Base-by-base conservation (phyloP, 2,329 filamentous ascomycete genomes). In the Fusarium sp. region DNA sequence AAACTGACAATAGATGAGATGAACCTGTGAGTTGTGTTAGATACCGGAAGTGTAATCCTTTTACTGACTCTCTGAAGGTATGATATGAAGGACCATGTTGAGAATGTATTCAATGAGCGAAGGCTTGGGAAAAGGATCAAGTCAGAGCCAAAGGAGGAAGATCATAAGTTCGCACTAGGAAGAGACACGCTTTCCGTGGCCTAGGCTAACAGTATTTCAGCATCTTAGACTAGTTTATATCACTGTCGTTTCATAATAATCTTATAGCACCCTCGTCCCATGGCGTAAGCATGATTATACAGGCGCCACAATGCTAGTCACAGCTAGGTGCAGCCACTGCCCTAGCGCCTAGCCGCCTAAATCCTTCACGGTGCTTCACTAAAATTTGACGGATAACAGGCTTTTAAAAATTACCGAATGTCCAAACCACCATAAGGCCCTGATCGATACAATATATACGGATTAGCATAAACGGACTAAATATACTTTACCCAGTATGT, bases 1-100 rank as follows among this genome's bases (percentile, higher is more conserved):
- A 62, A 62, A 18, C 1, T 62, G 5, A 62, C 59, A 1, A 62
- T 62, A 0, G 50, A 62, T 44, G 59, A 62, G 20, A 62, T 62
- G 50, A 62, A 62, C 18, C 13, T 24, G 59, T 56, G 13, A 28
- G 59, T 62, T 56, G 9, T 6, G 2, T 6, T 17, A 1, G 1
- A 1, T 9, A 34, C 12, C 2, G 7, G 8, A 20, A 24, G 7
- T 15, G 3, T 2, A 13, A 9, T n/a, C 4, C 10, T 1, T 56
- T 34, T 34, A 45, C 50, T 62, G 9, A 62, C 26, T 45, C 17
- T 17, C 13, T 5, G 6, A 17, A 62, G 59, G 11, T 56, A 62
- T 20, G 3, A 62, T 14, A 56, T 62, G 38, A 39, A 56, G 5
- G 22, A 44, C 15, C 59, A 62, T 24, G 50, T 62, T 14, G 9